Conservation (phyloP, 495 filamentous ascomycete genomes). For the Bacidia rubella region DNA sequence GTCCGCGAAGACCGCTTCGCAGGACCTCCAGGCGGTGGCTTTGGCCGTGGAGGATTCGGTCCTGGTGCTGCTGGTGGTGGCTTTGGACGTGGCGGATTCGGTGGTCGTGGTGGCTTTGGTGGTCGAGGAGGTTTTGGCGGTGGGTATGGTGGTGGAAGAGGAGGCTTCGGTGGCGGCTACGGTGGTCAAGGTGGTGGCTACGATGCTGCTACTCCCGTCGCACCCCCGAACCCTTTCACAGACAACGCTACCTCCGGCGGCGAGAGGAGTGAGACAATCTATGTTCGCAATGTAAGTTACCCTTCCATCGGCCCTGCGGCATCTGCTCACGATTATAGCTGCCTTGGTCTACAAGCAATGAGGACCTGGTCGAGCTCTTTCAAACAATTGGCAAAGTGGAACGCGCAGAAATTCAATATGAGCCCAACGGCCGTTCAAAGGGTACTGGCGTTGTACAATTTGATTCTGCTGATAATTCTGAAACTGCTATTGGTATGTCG, state of each 20-base stretch:
- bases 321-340: slow-evolving; percentile 40
- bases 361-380: slow-evolving; percentile 91
- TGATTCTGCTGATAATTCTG: slow-evolving; percentile 66
- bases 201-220: slow-evolving; percentile 24
- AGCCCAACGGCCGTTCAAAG: slow-evolving; percentile 86
- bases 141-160: slow-evolving; percentile 42
- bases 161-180: slow-evolving; percentile 29
- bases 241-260: slow-evolving; percentile 82
- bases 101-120: slow-evolving; percentile 39
- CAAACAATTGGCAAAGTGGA: slow-evolving; percentile 96
- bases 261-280: slow-evolving; percentile 72
- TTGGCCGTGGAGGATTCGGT: slow-evolving; percentile 34
- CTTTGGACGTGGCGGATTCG: slow-evolving; percentile 27
- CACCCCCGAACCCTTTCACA: slow-evolving; percentile 86
- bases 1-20: slow-evolving; percentile 96
- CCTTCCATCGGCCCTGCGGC: not conserved
- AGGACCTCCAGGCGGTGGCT: slow-evolving; percentile 39
- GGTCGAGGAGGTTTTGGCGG: slow-evolving; percentile 42
- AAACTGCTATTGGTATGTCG: slow-evolving; percentile 68
- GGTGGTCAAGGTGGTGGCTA: slow-evolving; percentile 25
- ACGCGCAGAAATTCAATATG: slow-evolving; percentile 95
- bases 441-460: slow-evolving; percentile 94
- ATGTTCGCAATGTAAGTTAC: slow-evolving; percentile 85
- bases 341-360: slow-evolving; percentile 97
- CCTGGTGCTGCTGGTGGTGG: slow-evolving; percentile 37